These are phyloP conservation scores for Rhizopus delemar DNA, from an alignment of 371 early-diverging fungal genomes.

Conservation along the genomic window DNA sequence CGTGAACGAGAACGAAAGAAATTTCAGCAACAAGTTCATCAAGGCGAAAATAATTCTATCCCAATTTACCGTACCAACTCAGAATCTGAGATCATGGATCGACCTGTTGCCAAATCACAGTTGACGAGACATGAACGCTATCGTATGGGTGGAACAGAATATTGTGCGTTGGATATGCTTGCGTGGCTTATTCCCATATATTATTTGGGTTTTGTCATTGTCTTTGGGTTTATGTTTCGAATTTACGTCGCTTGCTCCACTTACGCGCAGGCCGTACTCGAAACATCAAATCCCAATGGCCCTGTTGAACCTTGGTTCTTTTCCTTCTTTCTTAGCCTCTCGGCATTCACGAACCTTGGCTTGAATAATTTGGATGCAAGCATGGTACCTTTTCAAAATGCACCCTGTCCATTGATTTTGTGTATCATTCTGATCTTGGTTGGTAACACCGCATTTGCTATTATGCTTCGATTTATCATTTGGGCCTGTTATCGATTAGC, in stretches of 20 bases:
- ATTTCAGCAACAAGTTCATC: conserved; percentile 7
- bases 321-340: conserved; percentile 42
- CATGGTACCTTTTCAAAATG: conserved; percentile 46
- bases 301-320: conserved; percentile 50
- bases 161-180: conserved; percentile 41
- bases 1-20: conserved; percentile 26
- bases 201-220: conserved; percentile 27
- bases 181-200: conserved; percentile 32
- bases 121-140: conserved; percentile 38
- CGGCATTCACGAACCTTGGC: conserved; percentile 46
- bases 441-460: conserved; percentile 51
- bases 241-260: conserved; percentile 35
- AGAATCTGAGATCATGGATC: conserved; percentile 28
- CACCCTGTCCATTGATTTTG: conserved; percentile 41
- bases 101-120: conserved; percentile 25
- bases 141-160: conserved; percentile 44
- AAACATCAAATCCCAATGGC: conserved; percentile 33
- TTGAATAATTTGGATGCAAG: conserved; percentile 43
- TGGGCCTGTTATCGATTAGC: conserved; percentile 38
- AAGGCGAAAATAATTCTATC: conserved; percentile 6
- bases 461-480: conserved; percentile 44
- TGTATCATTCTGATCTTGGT: conserved; percentile 37
- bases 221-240: conserved; percentile 33
- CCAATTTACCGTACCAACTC: conserved; percentile 22
- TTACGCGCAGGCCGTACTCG: conserved; percentile 33